phyloP scores from a whole-genome alignment of 176 grass and related monocot genomes.

The Ensete ventricosum region DNA sequence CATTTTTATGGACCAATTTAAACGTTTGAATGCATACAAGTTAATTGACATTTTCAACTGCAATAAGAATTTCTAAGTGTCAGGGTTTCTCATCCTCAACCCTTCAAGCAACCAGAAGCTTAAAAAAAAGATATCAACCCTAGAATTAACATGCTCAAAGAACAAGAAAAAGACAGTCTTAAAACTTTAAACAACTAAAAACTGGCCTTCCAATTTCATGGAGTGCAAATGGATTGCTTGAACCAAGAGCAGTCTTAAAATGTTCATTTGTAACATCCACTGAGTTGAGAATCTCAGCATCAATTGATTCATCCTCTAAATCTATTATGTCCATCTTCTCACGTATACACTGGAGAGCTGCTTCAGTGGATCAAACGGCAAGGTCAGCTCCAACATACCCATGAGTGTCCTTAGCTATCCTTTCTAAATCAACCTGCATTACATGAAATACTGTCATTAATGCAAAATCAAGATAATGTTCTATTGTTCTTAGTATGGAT shows the following conservation, averaged over 20 bases:
- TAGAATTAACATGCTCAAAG: not conserved
- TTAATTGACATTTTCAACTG: not conserved
- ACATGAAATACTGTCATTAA: constrained; percentile 6
- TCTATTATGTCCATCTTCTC: constrained; percentile 94
- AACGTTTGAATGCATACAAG: not conserved
- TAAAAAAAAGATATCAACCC: not conserved
- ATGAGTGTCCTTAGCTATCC: constrained; percentile 63
- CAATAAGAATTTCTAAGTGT: not conserved
- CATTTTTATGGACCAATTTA: not conserved
- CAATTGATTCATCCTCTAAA: constrained; percentile 82
- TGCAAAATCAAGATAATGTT: not conserved
- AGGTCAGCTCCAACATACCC: constrained; percentile 85
- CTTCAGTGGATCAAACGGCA: constrained; percentile 71
- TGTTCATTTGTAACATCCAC: constrained; percentile 92
- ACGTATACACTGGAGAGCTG: constrained; percentile 77
- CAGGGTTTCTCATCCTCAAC: not conserved
- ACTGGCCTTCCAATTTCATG: constrained; percentile 62
- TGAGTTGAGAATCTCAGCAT: constrained; percentile 84
- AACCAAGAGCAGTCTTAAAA: constrained; percentile 86
- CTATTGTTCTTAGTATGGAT: constrained; percentile 67
- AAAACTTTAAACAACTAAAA: not conserved
- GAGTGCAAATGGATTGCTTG: constrained; percentile 76
- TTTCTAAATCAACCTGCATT: constrained; percentile 69
- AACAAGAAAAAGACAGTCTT: not conserved
- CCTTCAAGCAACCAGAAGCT: not conserved